A percentile compares a stretch with the other conserved stretches of the same genome.
These are phyloP conservation scores for Colletotrichum somersetense DNA, from an alignment of 2,329 filamentous ascomycete genomes.

Conservation along the genomic window DNA sequence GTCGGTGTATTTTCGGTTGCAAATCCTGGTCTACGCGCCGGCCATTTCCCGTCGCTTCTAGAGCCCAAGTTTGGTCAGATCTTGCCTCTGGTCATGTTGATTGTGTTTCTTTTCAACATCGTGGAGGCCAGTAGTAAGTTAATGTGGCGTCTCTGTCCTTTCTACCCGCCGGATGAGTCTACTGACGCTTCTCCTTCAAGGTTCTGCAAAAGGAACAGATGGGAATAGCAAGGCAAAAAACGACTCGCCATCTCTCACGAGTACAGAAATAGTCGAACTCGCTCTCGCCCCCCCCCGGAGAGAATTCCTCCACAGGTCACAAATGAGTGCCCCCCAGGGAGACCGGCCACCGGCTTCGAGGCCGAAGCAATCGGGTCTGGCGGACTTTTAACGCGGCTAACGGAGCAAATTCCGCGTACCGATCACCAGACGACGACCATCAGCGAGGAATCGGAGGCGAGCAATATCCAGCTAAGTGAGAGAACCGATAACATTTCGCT, in stretches of 20 bases:
- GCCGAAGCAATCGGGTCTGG: neutral
- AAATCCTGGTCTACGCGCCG: accelerated
- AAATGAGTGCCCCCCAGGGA: no score
- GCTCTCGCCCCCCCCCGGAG: no score
- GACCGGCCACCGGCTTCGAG: no score
- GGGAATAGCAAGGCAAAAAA: neutral
- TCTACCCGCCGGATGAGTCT: neutral
- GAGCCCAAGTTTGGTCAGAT: neutral
- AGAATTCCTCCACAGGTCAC: no score
- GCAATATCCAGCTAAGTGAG: no score
- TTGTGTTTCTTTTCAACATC: neutral
- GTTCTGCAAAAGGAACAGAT: no score
- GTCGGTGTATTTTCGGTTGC: neutral
- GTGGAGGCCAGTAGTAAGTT: neutral
- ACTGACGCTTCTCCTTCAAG: neutral
- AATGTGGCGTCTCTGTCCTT: neutral
- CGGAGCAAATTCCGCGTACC: no score
- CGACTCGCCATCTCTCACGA: neutral
- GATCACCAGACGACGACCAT: no score
- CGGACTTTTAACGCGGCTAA: neutral
- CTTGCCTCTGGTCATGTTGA: neutral
- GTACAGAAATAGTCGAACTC: no score
- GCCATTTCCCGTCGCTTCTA: neutral
- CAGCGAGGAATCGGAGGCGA: neutral
- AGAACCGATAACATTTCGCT: neutral